Conservation (phyloP, 352 stramenopile genomes). For the Saprolegnia diclina region DNA sequence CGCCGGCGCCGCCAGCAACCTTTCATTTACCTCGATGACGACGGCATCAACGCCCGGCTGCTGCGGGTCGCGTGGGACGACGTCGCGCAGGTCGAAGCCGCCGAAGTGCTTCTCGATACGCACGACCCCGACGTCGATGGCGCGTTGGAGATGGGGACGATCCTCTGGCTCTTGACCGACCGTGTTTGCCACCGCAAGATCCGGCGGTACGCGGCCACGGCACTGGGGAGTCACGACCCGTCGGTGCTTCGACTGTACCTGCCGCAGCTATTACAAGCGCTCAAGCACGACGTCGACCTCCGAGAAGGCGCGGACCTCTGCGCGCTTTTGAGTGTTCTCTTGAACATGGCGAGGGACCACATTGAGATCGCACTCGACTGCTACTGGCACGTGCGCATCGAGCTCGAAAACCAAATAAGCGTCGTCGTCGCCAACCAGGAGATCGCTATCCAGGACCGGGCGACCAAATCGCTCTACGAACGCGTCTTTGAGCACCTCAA, state of each 20-base stretch:
- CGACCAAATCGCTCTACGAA: background rate
- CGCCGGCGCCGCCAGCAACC: background rate
- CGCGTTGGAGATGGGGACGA: background rate
- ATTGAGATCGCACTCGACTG: constrained; percentile 26
- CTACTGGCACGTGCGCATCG: constrained; percentile 30
- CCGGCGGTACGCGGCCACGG: background rate
- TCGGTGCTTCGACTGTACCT: constrained; percentile 25
- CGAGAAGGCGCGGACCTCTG: constrained; percentile 28
- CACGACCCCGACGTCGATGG: background rate
- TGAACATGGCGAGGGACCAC: background rate
- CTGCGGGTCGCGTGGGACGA: constrained; percentile 4
- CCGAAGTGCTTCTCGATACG: background rate
- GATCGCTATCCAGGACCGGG: constrained; percentile 23
- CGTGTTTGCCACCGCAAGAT: constrained; percentile 3
- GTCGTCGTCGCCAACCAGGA: constrained; percentile 11
- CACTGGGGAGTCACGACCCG: background rate
- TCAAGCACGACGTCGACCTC: constrained; percentile 31
- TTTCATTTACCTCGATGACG: too few relatives aligned
- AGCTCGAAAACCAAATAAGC: constrained; percentile 17
- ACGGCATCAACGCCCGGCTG: background rate
- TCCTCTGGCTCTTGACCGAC: constrained; percentile 9
- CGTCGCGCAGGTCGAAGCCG: constrained; percentile 12
- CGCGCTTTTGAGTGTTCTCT: constrained; percentile 25
- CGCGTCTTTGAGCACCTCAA: background rate
- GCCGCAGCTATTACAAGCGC: constrained; percentile 33